These are phyloP conservation scores for Claviceps fusiformis DNA, from an alignment of 2,329 filamentous ascomycete genomes.

Conservation along the genomic window DNA sequence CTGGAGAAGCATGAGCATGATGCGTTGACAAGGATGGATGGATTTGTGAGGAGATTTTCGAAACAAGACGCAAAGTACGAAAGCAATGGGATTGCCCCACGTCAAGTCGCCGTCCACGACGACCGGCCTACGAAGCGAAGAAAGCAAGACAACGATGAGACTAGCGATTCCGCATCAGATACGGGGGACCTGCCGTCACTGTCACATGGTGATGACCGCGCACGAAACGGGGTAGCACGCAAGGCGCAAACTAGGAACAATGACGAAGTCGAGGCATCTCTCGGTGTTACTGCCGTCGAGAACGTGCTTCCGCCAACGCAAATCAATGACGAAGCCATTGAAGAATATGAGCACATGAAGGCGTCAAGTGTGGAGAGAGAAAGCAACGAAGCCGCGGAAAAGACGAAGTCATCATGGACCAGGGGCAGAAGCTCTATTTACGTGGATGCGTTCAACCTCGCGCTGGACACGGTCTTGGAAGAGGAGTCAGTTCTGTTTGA, in stretches of 20 bases:
- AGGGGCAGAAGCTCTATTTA: constrained; percentile 81
- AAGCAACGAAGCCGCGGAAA: constrained; percentile 26
- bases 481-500: constrained; percentile 85
- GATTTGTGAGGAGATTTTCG: constrained; percentile 21
- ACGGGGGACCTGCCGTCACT: constrained; percentile 11
- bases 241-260: neutral
- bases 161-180: constrained; percentile 11
- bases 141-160: constrained; percentile 13
- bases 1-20: neutral
- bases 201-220: constrained; percentile 7
- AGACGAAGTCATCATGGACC: constrained; percentile 41
- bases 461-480: constrained; percentile 74
- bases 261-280: constrained; percentile 7
- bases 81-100: neutral
- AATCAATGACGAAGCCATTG: constrained; percentile 57
- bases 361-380: constrained; percentile 28
- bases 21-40: constrained; percentile 20
- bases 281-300: constrained; percentile 21
- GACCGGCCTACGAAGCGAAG: constrained; percentile 19
- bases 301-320: constrained; percentile 53
- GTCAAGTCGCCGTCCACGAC: constrained; percentile 3
- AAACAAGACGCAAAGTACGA: constrained; percentile 8
- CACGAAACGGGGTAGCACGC: neutral
- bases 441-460: constrained; percentile 91
- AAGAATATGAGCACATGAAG: constrained; percentile 62